These are phyloP conservation scores for Salix exigua DNA, from an alignment of 345 rosid genomes.

Conservation along the genomic window DNA sequence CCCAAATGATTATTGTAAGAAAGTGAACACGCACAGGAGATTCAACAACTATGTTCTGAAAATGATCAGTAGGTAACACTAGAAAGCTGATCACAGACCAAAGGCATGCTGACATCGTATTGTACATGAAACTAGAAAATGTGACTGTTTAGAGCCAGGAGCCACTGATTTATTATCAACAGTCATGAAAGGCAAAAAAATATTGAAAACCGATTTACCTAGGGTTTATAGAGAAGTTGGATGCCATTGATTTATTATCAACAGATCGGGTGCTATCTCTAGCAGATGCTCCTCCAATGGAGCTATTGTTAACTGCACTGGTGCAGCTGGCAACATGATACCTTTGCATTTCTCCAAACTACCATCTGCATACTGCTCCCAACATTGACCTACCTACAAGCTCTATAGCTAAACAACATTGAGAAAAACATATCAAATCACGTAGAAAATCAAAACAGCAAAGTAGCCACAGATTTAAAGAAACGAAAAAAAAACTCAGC, in stretches of 20 bases:
- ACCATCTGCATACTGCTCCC: slow-evolving; percentile 80
- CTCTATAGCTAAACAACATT: slow-evolving; percentile 38
- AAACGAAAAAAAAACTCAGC: background rate
- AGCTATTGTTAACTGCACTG: slow-evolving; percentile 89
- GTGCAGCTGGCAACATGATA: slow-evolving; percentile 84
- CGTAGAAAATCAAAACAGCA: background rate
- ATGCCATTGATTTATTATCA: slow-evolving; percentile 32
- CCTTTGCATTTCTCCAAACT: slow-evolving; percentile 98
- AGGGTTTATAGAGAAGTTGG: slow-evolving; percentile 61
- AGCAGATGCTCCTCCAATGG: slow-evolving; percentile 66
- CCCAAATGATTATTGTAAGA: background rate
- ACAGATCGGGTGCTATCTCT: slow-evolving; percentile 72
- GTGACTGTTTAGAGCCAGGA: background rate
- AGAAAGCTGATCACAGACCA: background rate
- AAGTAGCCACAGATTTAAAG: background rate
- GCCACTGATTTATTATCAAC: background rate
- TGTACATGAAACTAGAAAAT: background rate
- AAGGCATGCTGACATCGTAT: background rate
- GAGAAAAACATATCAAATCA: background rate
- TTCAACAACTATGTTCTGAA: background rate
- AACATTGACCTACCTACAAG: slow-evolving; percentile 48
- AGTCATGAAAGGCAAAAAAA: background rate
- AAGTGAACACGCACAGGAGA: background rate
- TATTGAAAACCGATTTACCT: slow-evolving; percentile 40
- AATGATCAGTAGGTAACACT: background rate